Evolutionary conservation across 768 basidiomycete genomes (phyloP).

Genomic region (Amanita exitialis): DNA sequence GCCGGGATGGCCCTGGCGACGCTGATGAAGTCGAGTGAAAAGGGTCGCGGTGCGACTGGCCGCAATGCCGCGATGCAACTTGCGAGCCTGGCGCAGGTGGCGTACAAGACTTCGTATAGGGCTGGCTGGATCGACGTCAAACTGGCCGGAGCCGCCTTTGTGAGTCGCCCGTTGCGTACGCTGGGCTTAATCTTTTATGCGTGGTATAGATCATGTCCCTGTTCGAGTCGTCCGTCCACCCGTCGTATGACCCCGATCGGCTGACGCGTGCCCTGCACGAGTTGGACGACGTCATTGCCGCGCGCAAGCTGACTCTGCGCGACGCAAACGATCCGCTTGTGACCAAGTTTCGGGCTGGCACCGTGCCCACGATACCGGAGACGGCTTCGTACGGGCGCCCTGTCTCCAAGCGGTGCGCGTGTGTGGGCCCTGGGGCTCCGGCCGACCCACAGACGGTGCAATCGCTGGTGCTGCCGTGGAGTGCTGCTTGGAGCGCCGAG

Average conservation of each 20-base stretch:
- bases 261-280: conserved; percentile 41
- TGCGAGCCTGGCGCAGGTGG: conserved; percentile 43
- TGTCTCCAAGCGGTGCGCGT: conserved; percentile 31
- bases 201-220: conserved; percentile 56
- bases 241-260: conserved; percentile 46
- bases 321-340: conserved; percentile 49
- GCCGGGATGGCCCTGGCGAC: conserved; percentile 61
- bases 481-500: conserved; percentile 39
- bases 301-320: conserved; percentile 40
- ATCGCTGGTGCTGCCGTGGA: conserved; percentile 52
- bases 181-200: not conserved
- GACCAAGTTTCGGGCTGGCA: conserved; percentile 35
- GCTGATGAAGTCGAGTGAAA: conserved; percentile 63
- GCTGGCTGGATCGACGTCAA: conserved; percentile 47
- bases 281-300: conserved; percentile 58
- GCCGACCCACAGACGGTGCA: conserved; percentile 32
- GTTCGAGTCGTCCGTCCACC: conserved; percentile 70
- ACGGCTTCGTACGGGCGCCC: conserved; percentile 3
- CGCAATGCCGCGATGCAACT: conserved; percentile 48
- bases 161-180: conserved; percentile 18
- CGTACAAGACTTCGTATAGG: conserved; percentile 41
- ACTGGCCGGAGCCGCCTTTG: conserved; percentile 67
- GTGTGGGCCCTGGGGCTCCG: conserved; percentile 28
- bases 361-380: conserved; percentile 37
- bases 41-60: conserved; percentile 44